Conservation (phyloP, 2,329 filamentous ascomycete species). For the Pseudopithomyces chartarum region DNA sequence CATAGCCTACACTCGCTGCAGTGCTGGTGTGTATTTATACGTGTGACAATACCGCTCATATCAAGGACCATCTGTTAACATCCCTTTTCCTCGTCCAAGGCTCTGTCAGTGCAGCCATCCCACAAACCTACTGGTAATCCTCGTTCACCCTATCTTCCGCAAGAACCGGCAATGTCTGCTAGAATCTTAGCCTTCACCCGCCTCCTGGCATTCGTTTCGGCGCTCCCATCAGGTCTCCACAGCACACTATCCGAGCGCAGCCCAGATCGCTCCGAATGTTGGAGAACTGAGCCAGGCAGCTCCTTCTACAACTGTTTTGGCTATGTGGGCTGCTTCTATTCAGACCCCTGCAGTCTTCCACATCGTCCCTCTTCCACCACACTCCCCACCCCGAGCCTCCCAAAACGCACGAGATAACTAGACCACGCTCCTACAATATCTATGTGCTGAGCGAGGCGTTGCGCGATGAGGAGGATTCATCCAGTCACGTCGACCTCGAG, state of each 20-base stretch:
- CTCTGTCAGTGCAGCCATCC: neutral
- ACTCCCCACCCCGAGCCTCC: neutral
- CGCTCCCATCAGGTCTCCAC: neutral
- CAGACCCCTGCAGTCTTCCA: neutral
- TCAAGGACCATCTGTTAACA: neutral
- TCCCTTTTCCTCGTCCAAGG: neutral
- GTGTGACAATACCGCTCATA: neutral
- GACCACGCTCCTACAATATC: conserved; percentile 13
- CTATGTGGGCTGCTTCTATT: conserved; percentile 11
- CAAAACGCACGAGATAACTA: neutral
- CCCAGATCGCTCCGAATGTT: neutral
- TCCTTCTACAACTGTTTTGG: conserved; percentile 9
- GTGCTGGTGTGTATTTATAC: neutral
- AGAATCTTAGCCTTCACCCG: conserved; percentile 4
- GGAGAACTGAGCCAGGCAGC: conserved; percentile 1
- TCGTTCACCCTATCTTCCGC: no score
- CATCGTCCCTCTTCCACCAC: neutral
- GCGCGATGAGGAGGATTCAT: conserved; percentile 4
- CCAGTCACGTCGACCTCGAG: conserved; percentile 10
- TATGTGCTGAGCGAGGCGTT: conserved; percentile 3
- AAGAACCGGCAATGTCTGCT: conserved; percentile 8
- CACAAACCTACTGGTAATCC: neutral
- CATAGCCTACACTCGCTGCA: no score
- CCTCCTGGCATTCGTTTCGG: conserved; percentile 5
- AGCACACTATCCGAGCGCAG: neutral